Conservation (phyloP, 306 rosid genomes). For the Rosa multiflora region DNA sequence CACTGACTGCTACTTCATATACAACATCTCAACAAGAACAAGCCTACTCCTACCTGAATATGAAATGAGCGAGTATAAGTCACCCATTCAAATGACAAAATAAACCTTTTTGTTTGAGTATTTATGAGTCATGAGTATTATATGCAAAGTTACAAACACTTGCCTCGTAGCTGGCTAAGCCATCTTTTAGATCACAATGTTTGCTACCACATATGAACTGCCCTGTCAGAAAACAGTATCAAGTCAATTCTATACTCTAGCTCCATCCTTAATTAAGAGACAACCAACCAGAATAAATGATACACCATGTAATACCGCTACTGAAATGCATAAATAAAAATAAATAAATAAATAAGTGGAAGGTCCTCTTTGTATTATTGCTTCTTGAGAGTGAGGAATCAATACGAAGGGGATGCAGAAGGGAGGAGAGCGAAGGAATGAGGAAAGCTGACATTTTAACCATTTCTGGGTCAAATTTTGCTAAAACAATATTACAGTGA, state of each 20-base stretch:
- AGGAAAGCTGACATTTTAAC: neutral
- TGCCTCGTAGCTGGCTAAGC: conserved; percentile 88
- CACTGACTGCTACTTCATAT: neutral
- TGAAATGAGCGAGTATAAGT: neutral
- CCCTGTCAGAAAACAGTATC: conserved; percentile 55
- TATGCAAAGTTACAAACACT: conserved; percentile 21
- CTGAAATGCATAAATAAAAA: neutral
- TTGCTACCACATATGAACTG: conserved; percentile 86
- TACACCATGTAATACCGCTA: neutral
- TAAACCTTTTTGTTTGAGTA: neutral
- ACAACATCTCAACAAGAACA: neutral
- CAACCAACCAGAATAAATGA: neutral
- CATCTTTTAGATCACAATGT: conserved; percentile 70
- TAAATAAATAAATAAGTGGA: neutral
- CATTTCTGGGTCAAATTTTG: neutral
- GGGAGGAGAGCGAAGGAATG: neutral
- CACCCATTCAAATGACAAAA: neutral
- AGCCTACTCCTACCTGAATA: neutral
- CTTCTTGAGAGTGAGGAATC: neutral
- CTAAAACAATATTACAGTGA: neutral
- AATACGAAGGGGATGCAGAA: neutral
- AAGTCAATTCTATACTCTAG: conserved; percentile 29
- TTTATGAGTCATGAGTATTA: neutral
- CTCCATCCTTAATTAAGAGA: conserved; percentile 11
- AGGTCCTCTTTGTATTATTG: neutral